Evolutionary conservation across 345 rosid genomes (phyloP).

Genomic region (Linum trigynum): DNA sequence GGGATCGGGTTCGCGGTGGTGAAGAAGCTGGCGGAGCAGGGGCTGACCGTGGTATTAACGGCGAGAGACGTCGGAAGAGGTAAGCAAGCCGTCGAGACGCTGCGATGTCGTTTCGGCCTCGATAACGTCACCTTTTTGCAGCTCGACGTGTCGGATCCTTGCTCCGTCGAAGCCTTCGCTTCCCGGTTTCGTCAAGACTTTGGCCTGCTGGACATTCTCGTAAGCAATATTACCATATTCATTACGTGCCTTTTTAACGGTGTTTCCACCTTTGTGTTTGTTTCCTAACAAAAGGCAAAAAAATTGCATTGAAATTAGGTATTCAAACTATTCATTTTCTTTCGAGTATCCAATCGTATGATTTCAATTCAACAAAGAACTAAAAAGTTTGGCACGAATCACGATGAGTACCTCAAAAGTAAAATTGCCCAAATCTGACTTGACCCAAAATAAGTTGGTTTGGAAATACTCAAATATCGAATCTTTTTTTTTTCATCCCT

Average conservation of each 20-base stretch:
- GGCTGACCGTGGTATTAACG: constrained; percentile 58
- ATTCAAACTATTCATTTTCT: no score
- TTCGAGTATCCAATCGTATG: no score
- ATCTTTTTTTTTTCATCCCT: no score
- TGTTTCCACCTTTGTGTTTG: no score
- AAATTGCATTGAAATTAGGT: no score
- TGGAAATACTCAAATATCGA: background rate
- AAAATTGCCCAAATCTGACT: no score
- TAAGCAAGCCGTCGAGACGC: constrained; percentile 36
- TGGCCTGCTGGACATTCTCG: constrained; percentile 52
- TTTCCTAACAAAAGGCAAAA: no score
- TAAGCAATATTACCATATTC: constrained; percentile 19
- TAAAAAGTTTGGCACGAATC: no score
- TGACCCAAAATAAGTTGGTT: no score
- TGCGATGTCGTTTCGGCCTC: constrained; percentile 29
- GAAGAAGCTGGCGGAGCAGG: constrained; percentile 49
- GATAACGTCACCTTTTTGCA: constrained; percentile 24
- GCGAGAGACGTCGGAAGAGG: constrained; percentile 65
- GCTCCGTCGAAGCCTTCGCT: constrained; percentile 49
- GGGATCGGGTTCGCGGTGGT: constrained; percentile 74
- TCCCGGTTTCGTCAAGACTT: constrained; percentile 35
- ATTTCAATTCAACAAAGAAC: no score
- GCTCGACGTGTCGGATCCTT: constrained; percentile 54
- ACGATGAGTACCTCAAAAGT: no score
- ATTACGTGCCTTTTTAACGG: no score